Base-by-base conservation (phyloP, 2,329 filamentous ascomycete species). In the Trichoderma hamatum region DNA sequence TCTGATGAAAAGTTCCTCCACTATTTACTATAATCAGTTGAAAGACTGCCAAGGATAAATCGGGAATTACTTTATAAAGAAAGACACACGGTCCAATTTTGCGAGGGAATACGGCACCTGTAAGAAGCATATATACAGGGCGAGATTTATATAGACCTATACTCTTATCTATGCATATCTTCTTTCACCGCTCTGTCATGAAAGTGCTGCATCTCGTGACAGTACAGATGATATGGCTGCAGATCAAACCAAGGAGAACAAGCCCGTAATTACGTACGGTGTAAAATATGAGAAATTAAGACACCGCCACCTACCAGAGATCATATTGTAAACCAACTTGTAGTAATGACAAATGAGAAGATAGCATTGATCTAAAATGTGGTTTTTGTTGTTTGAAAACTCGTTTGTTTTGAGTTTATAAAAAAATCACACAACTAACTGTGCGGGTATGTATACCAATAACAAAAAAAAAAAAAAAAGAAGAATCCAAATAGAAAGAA, bases 161-260 rank as follows among this genome's bases (percentile, higher is more conserved):
- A 30, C 9, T 30, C 30, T 30, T 3, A 46, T 26, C 21, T 21
- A 49, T 43, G 32, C 21, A 16, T 49, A 14, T 64, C 16, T 26
- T 64, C 21, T 63, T 54, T 64, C 46, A 64, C 49, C 32, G 61
- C 49, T 55, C 43, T 3, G 10, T 64, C 21, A 43, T 34, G 32
- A 26, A 43, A 43, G 13, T n/a, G 26, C 49, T 3, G 61, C 19
- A 34, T 39, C 16, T 32, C 5, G 13, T 30, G 16, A 36, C 19
- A 43, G n/a, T 55, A 51, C 39, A 43, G 51, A 36, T n/a, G 32
- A 26, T 26, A 3, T 9, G 26, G 7, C 51, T 51, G 26, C 28
- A 43, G 60, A 63, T 30, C 3, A 28, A 5, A 32, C 11, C 21
- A 13, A 34, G 16, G n/a, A 46, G 51, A 36, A 54, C 13, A 39